Percentiles rank a stretch among this genome's conserved stretches.
Conservation (phyloP, 768 basidiomycete genomes). For the Tulasnella sp. region DNA sequence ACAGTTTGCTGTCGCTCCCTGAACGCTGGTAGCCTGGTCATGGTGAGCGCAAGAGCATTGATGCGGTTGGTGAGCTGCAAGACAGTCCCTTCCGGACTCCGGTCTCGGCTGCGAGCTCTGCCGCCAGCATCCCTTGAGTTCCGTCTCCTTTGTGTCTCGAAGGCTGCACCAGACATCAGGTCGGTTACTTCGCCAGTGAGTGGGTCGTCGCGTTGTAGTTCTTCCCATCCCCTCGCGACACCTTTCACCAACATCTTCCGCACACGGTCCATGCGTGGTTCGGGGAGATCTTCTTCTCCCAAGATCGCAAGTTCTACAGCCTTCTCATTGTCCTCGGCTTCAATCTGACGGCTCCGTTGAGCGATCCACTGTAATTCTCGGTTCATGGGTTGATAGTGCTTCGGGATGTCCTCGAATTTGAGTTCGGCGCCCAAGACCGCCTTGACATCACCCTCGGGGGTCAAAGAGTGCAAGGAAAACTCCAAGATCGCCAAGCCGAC, state of each 20-base stretch:
- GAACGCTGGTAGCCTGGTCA: slow-evolving; percentile 62
- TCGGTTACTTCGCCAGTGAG: neutral
- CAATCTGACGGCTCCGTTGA: slow-evolving; percentile 35
- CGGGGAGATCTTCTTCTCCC: slow-evolving; percentile 28
- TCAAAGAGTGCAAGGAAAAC: slow-evolving; percentile 41
- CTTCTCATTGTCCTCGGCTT: slow-evolving; percentile 39
- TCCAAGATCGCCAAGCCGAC: slow-evolving; percentile 63
- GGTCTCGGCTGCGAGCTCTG: slow-evolving; percentile 30
- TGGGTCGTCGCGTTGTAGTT: slow-evolving; percentile 17
- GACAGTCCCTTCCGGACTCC: slow-evolving; percentile 49
- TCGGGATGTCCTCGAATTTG: slow-evolving; percentile 49
- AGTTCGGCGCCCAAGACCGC: slow-evolving; percentile 49
- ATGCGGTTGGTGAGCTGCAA: slow-evolving; percentile 66
- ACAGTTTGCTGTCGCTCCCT: slow-evolving; percentile 26
- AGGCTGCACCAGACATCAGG: neutral
- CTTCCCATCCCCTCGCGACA: slow-evolving; percentile 31
- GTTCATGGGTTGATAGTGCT: slow-evolving; percentile 57
- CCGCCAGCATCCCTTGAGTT: slow-evolving; percentile 19
- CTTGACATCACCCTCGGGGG: slow-evolving; percentile 37
- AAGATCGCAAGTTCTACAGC: slow-evolving; percentile 34
- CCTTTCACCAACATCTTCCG: slow-evolving; percentile 45
- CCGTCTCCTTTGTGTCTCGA: slow-evolving; percentile 1
- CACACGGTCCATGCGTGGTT: slow-evolving; percentile 48
- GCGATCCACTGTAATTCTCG: slow-evolving; percentile 46
- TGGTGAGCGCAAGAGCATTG: slow-evolving; percentile 55